These are phyloP conservation scores for Podospora comata DNA, from an alignment of 495 filamentous ascomycete species.

Conservation along the genomic window DNA sequence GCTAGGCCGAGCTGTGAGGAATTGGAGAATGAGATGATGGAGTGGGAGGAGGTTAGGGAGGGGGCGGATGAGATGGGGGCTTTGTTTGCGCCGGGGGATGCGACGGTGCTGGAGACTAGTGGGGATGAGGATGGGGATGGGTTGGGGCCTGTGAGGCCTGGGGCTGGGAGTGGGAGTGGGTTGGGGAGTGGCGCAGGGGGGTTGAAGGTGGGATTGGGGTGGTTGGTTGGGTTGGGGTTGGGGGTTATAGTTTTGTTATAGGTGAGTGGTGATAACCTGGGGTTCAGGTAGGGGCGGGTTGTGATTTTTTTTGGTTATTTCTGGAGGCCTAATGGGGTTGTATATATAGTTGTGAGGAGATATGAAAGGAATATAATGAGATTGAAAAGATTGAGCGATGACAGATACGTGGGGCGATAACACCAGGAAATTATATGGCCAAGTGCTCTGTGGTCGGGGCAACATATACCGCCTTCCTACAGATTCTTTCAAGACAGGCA, in stretches of 20 bases:
- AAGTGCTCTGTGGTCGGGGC: no score
- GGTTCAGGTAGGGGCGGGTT: not conserved
- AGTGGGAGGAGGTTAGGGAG: constrained; percentile 38
- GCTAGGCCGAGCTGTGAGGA: constrained; percentile 45
- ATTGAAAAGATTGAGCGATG: not conserved
- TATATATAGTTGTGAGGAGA: not conserved
- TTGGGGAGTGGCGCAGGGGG: constrained; percentile 33
- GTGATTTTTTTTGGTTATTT: not conserved
- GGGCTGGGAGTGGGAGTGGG: constrained; percentile 23
- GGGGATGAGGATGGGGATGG: constrained; percentile 26
- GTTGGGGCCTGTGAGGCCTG: constrained; percentile 30
- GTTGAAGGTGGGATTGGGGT: constrained; percentile 14
- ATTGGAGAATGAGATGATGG: constrained; percentile 44
- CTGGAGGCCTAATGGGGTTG: not conserved
- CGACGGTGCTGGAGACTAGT: constrained; percentile 36
- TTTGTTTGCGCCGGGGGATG: constrained; percentile 48
- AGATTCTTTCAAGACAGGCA: no score
- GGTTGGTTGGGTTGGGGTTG: constrained; percentile 18
- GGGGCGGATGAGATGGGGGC: constrained; percentile 36
- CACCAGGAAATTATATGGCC: no score
- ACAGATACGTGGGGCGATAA: no score
- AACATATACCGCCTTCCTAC: not conserved
- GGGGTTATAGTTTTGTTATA: constrained; percentile 20
- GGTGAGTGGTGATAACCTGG: constrained; percentile 6
- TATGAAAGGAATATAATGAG: not conserved